Evolutionary conservation across 257 asterid species (phyloP).

Genomic region (Primulina huaijiensis): DNA sequence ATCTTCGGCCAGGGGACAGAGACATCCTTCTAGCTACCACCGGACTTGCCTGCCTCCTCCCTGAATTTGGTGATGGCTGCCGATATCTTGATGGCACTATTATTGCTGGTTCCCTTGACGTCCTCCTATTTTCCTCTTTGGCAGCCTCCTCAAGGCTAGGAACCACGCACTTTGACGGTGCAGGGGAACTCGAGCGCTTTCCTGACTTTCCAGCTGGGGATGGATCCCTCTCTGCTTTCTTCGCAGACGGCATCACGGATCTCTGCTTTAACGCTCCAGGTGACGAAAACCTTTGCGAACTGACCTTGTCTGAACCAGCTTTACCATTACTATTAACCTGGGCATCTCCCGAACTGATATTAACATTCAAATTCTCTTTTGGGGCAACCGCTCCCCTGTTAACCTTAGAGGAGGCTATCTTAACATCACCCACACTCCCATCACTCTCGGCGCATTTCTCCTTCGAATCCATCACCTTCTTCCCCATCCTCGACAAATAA

Average conservation of each 20-base stretch:
- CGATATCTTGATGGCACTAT: slow-evolving; percentile 91
- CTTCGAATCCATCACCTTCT: slow-evolving; percentile 31
- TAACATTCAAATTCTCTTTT: slow-evolving; percentile 64
- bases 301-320: slow-evolving; percentile 35
- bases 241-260: slow-evolving; percentile 49
- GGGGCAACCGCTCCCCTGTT: slow-evolving; percentile 40
- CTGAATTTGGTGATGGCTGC: slow-evolving; percentile 79
- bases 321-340: slow-evolving; percentile 1
- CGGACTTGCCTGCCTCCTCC: slow-evolving; percentile 78
- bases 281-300: slow-evolving; percentile 62
- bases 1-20: slow-evolving; percentile 72
- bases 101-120: slow-evolving; percentile 72
- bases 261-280: slow-evolving; percentile 68
- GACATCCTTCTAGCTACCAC: slow-evolving; percentile 73
- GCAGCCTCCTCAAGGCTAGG: slow-evolving; percentile 77
- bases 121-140: slow-evolving; percentile 76
- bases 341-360: slow-evolving; percentile 24
- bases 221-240: slow-evolving; percentile 72
- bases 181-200: slow-evolving; percentile 86
- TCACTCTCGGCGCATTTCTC: slow-evolving; percentile 28
- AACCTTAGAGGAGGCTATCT: slow-evolving; percentile 6
- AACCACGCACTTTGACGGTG: slow-evolving; percentile 78
- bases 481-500: slow-evolving; percentile 43
- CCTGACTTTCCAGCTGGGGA: slow-evolving; percentile 68
- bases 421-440: slow-evolving; percentile 19